Conservation (phyloP, 1,284 basidiomycete genomes). For the Mycena sp. region DNA sequence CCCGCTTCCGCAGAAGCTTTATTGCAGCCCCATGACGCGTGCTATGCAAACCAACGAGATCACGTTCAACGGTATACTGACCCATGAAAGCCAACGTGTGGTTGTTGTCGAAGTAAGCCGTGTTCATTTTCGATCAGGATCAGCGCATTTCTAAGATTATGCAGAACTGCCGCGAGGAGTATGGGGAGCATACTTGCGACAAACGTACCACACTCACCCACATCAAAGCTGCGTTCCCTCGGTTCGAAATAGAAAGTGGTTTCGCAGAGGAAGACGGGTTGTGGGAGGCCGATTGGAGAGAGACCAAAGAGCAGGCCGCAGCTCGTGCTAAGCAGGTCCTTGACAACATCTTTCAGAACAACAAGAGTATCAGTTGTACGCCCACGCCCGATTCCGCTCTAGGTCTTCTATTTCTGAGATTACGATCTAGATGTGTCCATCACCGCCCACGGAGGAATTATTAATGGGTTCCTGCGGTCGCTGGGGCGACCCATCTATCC, state of each 20-base stretch:
- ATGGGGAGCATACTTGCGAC: conserved; percentile 82
- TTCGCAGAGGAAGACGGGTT: conserved; percentile 80
- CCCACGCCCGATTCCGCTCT: too few relatives aligned
- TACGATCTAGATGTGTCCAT: conserved; percentile 64
- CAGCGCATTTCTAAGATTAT: neutral
- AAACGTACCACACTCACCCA: conserved; percentile 63
- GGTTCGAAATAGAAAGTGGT: conserved; percentile 69
- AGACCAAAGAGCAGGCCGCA: conserved; percentile 66
- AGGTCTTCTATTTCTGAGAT: too few relatives aligned
- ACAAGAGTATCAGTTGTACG: neutral
- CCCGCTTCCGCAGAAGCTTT: conserved; percentile 69
- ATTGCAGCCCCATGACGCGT: conserved; percentile 78
- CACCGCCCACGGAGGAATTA: conserved; percentile 70
- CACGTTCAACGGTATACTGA: conserved; percentile 62
- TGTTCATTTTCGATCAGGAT: neutral
- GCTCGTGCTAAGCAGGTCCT: conserved; percentile 64
- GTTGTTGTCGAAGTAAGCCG: conserved; percentile 12
- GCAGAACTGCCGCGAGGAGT: conserved; percentile 72
- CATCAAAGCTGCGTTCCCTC: conserved; percentile 67
- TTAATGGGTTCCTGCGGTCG: conserved; percentile 59
- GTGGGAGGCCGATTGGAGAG: conserved; percentile 74
- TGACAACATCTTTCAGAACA: conserved; percentile 63
- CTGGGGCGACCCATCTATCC: conserved; percentile 53
- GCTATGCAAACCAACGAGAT: conserved; percentile 75
- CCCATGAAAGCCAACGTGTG: conserved; percentile 22